Conservation (phyloP, 2,329 filamentous ascomycete species). For the Xylaria sp. region DNA sequence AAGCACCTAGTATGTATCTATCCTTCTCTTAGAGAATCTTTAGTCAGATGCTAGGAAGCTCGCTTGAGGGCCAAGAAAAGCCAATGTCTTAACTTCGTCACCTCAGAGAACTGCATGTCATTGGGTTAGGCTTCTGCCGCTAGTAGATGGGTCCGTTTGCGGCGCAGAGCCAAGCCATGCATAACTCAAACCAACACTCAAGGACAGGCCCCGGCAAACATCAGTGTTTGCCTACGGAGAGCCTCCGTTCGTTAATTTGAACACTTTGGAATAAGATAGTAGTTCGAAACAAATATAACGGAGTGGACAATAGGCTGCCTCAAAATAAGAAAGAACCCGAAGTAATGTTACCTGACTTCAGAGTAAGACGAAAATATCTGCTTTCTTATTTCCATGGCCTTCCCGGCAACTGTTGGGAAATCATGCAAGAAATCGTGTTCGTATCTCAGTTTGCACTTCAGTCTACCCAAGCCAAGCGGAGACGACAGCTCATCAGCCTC, state of each 20-base stretch:
- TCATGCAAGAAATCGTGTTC: no score
- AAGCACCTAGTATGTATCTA: not conserved
- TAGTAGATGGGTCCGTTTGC: not conserved
- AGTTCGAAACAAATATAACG: not conserved
- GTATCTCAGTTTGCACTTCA: slow-evolving; percentile 11
- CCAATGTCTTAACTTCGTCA: not conserved
- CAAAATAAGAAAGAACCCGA: not conserved
- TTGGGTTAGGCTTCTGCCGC: not conserved
- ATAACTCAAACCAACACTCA: not conserved
- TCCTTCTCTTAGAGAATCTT: not conserved
- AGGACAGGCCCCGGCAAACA: not conserved
- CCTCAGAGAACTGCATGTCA: not conserved
- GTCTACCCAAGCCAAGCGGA: slow-evolving; percentile 2
- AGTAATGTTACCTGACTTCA: not conserved
- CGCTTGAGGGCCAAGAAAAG: not conserved
- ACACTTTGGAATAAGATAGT: not conserved
- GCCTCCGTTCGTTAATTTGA: not conserved
- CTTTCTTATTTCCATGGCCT: not conserved
- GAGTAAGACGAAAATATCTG: no score
- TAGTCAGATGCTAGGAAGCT: not conserved
- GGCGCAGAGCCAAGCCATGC: slow-evolving; percentile 18
- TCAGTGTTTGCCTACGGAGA: not conserved
- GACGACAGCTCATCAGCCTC: not conserved
- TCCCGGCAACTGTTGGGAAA: not conserved
- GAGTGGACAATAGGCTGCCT: not conserved